These are phyloP conservation scores for Datisca glomerata DNA, from an alignment of 306 rosid species.

Conservation along the genomic window DNA sequence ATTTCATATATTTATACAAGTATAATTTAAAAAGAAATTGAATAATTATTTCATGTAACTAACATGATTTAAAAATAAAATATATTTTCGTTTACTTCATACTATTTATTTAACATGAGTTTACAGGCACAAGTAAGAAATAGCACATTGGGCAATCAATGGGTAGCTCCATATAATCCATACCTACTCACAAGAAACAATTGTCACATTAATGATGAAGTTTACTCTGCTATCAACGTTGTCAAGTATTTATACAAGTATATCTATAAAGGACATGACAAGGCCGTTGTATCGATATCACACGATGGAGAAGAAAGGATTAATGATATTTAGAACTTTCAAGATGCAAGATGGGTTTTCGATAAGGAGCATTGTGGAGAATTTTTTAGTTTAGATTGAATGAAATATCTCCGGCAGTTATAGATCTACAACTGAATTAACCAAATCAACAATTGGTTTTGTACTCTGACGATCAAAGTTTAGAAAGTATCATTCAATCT, in stretches of 20 bases:
- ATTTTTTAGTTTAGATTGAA: no score
- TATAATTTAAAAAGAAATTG: no score
- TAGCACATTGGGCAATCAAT: no score
- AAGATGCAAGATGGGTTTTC: background rate
- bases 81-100: background rate
- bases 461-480: background rate
- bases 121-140: background rate
- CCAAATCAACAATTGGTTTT: background rate
- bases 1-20: background rate
- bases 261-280: no score
- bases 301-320: background rate
- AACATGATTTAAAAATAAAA: no score
- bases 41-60: no score
- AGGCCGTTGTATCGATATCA: no score
- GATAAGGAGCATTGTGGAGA: no score
- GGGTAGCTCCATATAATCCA: no score
- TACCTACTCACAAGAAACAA: no score
- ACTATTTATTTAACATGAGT: no score
- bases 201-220: background rate
- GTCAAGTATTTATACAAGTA: background rate
- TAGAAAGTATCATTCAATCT: background rate
- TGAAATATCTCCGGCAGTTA: no score
- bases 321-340: background rate
- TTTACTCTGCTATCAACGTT: background rate
- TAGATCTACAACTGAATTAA: background rate